These are phyloP conservation scores for Hyaloscypha bicolor DNA, from an alignment of 495 filamentous ascomycete genomes.

Conservation along the genomic window DNA sequence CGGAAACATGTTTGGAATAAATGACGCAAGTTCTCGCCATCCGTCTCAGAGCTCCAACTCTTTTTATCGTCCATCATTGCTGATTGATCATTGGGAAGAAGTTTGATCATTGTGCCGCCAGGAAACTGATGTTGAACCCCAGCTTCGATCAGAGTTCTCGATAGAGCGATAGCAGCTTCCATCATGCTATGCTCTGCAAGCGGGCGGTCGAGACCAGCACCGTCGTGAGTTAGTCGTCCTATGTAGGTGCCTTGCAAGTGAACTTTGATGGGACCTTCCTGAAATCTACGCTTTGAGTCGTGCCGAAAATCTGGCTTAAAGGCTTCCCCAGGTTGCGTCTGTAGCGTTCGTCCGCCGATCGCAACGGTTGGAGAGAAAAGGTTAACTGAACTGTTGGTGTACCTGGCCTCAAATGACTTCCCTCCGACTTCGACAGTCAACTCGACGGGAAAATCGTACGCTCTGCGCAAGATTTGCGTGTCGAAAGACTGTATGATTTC, in stretches of 20 bases:
- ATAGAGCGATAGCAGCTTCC: conserved; percentile 10
- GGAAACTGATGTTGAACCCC: conserved; percentile 4
- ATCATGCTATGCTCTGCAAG: conserved; percentile 1
- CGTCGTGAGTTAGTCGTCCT: background rate
- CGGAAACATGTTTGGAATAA: background rate
- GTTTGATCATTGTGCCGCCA: background rate
- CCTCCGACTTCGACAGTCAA: background rate
- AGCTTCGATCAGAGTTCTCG: background rate
- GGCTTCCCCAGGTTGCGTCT: background rate
- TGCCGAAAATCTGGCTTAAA: background rate
- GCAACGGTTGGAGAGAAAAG: background rate
- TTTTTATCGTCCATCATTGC: background rate
- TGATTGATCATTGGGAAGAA: background rate
- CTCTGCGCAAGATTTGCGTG: background rate
- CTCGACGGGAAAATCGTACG: background rate
- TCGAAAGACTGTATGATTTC: background rate
- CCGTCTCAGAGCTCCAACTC: background rate
- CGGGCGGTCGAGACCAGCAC: background rate
- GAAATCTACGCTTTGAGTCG: background rate
- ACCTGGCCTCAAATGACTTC: conserved; percentile 1
- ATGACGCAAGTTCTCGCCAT: background rate
- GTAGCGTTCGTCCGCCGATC: background rate
- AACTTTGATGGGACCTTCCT: background rate
- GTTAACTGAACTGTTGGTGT: background rate
- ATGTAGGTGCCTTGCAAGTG: background rate